Evolutionary conservation across 306 rosid genomes (phyloP).

Genomic region (Castanea mollissima): DNA sequence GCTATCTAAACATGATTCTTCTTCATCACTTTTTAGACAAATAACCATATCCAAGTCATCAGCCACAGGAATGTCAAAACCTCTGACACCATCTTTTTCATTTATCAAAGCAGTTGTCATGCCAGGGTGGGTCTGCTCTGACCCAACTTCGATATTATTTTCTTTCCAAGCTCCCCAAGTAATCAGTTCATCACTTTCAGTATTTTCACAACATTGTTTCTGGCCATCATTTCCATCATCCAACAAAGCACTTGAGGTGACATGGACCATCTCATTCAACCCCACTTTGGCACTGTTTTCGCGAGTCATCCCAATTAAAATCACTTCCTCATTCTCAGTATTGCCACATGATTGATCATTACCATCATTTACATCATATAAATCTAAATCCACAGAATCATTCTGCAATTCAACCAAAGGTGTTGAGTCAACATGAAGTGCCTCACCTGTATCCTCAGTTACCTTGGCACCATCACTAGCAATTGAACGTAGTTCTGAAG

Average conservation of each 20-base stretch:
- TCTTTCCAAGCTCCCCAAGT: background rate
- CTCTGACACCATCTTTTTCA: constrained; percentile 21
- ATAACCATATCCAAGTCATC: constrained; percentile 8
- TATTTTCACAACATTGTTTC: constrained; percentile 14
- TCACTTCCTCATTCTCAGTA: constrained; percentile 21
- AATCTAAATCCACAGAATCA: constrained; percentile 22
- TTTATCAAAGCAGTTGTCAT: background rate
- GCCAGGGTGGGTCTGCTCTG: constrained; percentile 2
- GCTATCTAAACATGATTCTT: constrained; percentile 23
- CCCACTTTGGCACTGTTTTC: constrained; percentile 25
- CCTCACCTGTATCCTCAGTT: constrained; percentile 10
- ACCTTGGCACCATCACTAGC: constrained; percentile 18
- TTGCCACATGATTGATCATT: constrained; percentile 11
- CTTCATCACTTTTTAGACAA: background rate
- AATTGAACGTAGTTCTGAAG: constrained; percentile 9
- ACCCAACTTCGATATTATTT: background rate
- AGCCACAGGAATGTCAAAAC: constrained; percentile 15
- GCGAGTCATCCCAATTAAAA: constrained; percentile 8
- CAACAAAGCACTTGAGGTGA: constrained; percentile 26
- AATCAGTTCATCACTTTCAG: constrained; percentile 1
- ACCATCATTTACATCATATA: constrained; percentile 21
- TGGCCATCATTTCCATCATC: constrained; percentile 19
- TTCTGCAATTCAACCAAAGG: constrained; percentile 24
- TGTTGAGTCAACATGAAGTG: background rate
- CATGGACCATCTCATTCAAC: constrained; percentile 9